phyloP scores from a whole-genome alignment of 257 asterid genomes.

The Gardenia jasminoides region DNA sequence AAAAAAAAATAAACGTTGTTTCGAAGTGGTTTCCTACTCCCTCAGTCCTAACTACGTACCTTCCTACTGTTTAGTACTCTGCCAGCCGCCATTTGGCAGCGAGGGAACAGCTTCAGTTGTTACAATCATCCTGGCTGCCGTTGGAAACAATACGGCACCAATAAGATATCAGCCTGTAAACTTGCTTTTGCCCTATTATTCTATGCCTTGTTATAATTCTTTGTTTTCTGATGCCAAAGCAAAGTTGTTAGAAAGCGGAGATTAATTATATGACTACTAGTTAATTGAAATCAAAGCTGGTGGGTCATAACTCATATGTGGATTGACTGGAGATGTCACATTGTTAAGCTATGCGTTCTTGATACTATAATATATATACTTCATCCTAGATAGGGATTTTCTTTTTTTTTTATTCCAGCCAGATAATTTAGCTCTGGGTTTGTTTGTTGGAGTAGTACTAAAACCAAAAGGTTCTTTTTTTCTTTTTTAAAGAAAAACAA shows the following conservation, averaged over 20 bases:
- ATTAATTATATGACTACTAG: not conserved
- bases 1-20: too few species aligned
- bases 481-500: not conserved
- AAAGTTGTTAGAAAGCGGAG: not conserved
- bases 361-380: too few species aligned
- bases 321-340: not conserved
- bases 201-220: not conserved
- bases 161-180: too few species aligned
- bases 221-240: not conserved
- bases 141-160: too few species aligned
- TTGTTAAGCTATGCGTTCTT: not conserved
- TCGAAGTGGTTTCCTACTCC: too few species aligned
- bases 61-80: not conserved
- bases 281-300: not conserved
- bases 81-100: slow-evolving; percentile 18
- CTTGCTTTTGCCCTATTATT: too few species aligned
- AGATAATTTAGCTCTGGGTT: not conserved
- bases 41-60: not conserved
- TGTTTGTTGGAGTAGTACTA: not conserved
- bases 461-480: not conserved
- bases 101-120: not conserved
- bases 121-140: not conserved
- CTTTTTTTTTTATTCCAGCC: not conserved
- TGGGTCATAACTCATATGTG: too few species aligned
- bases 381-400: not conserved